Evolutionary conservation across 2,329 filamentous ascomycete species (phyloP).

Genomic region (Graphium sp.): DNA sequence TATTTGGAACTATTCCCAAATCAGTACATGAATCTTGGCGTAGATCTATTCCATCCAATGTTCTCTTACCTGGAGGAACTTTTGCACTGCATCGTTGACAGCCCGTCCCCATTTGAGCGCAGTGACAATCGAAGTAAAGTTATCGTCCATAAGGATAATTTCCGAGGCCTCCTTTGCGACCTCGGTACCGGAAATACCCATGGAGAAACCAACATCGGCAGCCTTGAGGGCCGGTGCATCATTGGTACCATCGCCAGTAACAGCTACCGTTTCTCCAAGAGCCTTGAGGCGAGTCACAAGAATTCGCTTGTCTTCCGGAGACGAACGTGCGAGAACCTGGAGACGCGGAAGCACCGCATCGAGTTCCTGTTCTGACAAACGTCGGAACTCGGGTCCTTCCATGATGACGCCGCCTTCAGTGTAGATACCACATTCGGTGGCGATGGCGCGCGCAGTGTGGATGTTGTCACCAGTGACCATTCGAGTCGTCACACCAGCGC

Average conservation of each 20-base stretch:
- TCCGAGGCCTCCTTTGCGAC: constrained; percentile 46
- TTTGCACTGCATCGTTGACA: constrained; percentile 51
- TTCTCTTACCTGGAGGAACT: constrained; percentile 35
- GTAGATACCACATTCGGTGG: constrained; percentile 46
- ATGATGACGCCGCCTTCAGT: constrained; percentile 46
- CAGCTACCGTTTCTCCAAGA: constrained; percentile 40
- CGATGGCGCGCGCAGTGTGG: constrained; percentile 46
- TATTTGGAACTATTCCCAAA: constrained; percentile 42
- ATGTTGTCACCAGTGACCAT: constrained; percentile 38
- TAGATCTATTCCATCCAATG: not conserved
- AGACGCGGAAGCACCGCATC: constrained; percentile 29
- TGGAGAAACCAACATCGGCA: constrained; percentile 45
- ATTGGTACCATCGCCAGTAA: constrained; percentile 47
- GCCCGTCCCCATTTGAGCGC: constrained; percentile 53
- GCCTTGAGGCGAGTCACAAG: constrained; percentile 42
- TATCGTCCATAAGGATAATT: constrained; percentile 45
- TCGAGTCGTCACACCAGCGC: constrained; percentile 44
- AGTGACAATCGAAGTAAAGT: constrained; percentile 45
- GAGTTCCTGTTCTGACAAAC: constrained; percentile 33
- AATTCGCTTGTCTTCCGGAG: constrained; percentile 49
- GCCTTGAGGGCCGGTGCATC: constrained; percentile 43
- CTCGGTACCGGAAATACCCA: constrained; percentile 44
- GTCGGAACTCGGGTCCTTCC: constrained; percentile 46
- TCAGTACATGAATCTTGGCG: not conserved
- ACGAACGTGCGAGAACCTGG: constrained; percentile 48